Evolutionary conservation across 805 yeast genomes (phyloP).

Genomic region (Lipomyces japonicus): DNA sequence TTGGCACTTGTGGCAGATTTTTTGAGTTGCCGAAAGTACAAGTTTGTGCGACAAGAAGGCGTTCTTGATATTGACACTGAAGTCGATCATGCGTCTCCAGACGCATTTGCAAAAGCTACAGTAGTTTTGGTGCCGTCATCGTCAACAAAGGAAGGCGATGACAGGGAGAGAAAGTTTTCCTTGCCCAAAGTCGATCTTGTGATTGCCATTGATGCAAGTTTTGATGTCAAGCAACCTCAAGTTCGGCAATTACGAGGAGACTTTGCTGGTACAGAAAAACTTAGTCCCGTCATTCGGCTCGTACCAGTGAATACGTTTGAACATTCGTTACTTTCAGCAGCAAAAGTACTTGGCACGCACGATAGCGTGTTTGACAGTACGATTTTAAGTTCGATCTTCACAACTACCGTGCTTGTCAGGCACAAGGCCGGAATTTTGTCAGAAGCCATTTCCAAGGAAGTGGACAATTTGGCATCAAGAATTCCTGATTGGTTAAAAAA

Average conservation of each 20-base stretch:
- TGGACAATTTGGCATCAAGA: conserved; percentile 10
- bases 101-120: conserved; percentile 31
- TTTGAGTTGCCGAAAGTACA: conserved; percentile 56
- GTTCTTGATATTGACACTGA: conserved; percentile 3
- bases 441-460: conserved; percentile 43
- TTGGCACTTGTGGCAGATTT: conserved; percentile 73
- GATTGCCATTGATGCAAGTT: conserved; percentile 61
- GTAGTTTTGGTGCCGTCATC: conserved; percentile 47
- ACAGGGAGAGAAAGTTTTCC: conserved; percentile 19
- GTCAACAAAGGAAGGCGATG: conserved; percentile 31
- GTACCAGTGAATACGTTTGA: conserved; percentile 79
- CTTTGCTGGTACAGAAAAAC: conserved; percentile 11
- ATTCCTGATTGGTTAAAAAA: conserved; percentile 16
- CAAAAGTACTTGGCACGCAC: conserved; percentile 11
- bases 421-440: conserved; percentile 81
- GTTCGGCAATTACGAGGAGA: conserved; percentile 35
- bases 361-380: conserved; percentile 36
- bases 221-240: conserved; percentile 43
- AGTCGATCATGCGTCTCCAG: conserved; percentile 36
- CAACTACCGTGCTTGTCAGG: conserved; percentile 77
- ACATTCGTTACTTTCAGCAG: conserved; percentile 49
- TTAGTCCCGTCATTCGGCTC: conserved; percentile 56
- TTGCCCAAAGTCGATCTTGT: conserved; percentile 50
- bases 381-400: conserved; percentile 64
- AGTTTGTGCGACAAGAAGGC: conserved; percentile 60